phyloP scores from a whole-genome alignment of 257 asterid genomes.

The Solanum pimpinellifolium region DNA sequence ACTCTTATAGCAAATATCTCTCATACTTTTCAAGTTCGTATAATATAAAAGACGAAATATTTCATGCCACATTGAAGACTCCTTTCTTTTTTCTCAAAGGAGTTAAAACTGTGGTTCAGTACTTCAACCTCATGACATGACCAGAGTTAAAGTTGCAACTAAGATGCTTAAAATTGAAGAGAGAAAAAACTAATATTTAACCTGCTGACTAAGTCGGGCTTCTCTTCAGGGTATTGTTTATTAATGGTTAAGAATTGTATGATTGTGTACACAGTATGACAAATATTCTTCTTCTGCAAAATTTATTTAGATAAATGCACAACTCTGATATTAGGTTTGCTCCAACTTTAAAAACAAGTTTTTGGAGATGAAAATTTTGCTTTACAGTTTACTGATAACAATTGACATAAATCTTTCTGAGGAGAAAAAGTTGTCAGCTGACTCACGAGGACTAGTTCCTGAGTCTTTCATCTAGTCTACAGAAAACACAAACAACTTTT shows the following conservation, averaged over 20 bases:
- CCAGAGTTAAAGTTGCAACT: background rate
- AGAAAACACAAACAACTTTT: background rate
- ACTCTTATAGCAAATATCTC: background rate
- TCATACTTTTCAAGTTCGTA: background rate
- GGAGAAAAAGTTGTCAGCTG: background rate
- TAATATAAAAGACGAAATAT: background rate
- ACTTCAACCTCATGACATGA: background rate
- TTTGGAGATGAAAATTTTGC: background rate
- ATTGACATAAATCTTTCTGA: background rate
- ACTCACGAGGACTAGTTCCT: background rate
- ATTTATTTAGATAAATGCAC: background rate
- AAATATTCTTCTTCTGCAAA: background rate
- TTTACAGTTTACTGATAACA: background rate
- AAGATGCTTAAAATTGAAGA: background rate
- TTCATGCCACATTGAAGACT: background rate
- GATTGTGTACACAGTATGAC: background rate
- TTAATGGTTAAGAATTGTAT: background rate
- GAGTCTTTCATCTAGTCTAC: background rate
- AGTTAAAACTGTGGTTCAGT: background rate
- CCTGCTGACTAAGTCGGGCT: background rate
- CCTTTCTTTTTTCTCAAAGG: background rate
- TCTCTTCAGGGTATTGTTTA: background rate
- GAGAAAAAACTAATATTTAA: background rate
- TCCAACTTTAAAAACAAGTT: background rate
- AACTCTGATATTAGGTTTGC: background rate